Evolutionary conservation across 768 basidiomycete species (phyloP).

Genomic region (Lactifluus pinguis): DNA sequence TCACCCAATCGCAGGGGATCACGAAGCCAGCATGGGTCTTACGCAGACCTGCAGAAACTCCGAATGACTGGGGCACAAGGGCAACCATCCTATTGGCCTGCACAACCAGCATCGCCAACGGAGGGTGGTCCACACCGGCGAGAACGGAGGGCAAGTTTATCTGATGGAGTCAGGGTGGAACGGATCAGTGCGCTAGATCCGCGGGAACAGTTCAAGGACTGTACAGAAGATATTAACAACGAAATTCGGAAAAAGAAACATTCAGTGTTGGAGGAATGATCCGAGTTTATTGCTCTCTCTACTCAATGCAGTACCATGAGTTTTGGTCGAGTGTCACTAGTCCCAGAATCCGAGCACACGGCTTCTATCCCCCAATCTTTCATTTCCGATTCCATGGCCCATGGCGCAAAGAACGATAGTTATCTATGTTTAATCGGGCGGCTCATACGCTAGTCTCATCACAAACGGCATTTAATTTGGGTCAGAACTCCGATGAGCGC

Average conservation of each 20-base stretch:
- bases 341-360: background rate
- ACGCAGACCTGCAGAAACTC: slow-evolving; percentile 72
- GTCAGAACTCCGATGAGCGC: background rate
- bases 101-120: slow-evolving; percentile 23
- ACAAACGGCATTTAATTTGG: background rate
- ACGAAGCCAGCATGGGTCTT: slow-evolving; percentile 61
- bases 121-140: slow-evolving; percentile 37
- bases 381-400: background rate
- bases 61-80: slow-evolving; percentile 26
- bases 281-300: slow-evolving; percentile 13
- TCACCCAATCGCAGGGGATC: slow-evolving; percentile 31
- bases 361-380: background rate
- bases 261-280: slow-evolving; percentile 3
- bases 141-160: slow-evolving; percentile 48
- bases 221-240: slow-evolving; percentile 58
- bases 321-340: background rate
- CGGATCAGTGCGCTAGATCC: slow-evolving; percentile 53
- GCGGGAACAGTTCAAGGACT: slow-evolving; percentile 49
- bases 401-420: background rate
- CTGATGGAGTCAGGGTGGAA: slow-evolving; percentile 53
- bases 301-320: too few relatives aligned
- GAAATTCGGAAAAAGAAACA: slow-evolving; percentile 40
- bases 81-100: slow-evolving; percentile 21
- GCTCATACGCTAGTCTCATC: background rate
- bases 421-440: slow-evolving; percentile 5